Evolutionary conservation across 371 early-diverging fungal genomes (phyloP), one percentile per base, ranked within the genome.

Genomic region (Massospora cicadina): DNA sequence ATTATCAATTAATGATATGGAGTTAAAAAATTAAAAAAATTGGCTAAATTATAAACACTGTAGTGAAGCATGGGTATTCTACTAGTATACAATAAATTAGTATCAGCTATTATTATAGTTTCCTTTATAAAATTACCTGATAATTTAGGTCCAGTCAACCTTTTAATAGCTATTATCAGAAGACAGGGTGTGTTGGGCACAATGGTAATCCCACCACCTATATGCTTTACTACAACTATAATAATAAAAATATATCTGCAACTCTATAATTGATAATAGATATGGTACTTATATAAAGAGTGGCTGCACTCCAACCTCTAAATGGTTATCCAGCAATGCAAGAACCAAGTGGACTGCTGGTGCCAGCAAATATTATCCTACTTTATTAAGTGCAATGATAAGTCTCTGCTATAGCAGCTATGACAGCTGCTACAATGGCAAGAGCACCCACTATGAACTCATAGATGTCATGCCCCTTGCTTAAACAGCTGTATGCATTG

Each of bases 151-250:
- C n/a, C n/a, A n/a, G n/a, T n/a, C n/a, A n/a, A n/a, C n/a, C n/a
- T n/a, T n/a, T n/a, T n/a, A n/a, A n/a, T n/a, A n/a, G 97, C 0
- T 99, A 99, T 69, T 99, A 99, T 70, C 99, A 99, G 75, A 99
- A 99, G 74, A 98, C 97, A 0, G 99, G 99, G 0, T 83, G 99
- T 26, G 99, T 99, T 0, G 99, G 99, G 3, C 86, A 99, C 26
- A 99, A 99, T 81, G 98, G 98, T 2, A 69, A 83, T 53, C 77
- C 81, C 58, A 85, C 94, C 1, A 74, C 76, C 1, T 98, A 98
- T 73, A 75, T 97, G 0, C 69, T 99, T 30, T 99, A 83, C 68
- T 99, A 95, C 71, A 71, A 74, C 1, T 94, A 84, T 72, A 69
- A 69, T 0, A 98, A 99, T 77, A 92, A 86, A 53, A 71, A 69